Percentiles rank a stretch among this genome's conserved stretches.
Evolutionary conservation across 2,329 filamentous ascomycete species (phyloP).

Genomic region (Epichloe festucae): DNA sequence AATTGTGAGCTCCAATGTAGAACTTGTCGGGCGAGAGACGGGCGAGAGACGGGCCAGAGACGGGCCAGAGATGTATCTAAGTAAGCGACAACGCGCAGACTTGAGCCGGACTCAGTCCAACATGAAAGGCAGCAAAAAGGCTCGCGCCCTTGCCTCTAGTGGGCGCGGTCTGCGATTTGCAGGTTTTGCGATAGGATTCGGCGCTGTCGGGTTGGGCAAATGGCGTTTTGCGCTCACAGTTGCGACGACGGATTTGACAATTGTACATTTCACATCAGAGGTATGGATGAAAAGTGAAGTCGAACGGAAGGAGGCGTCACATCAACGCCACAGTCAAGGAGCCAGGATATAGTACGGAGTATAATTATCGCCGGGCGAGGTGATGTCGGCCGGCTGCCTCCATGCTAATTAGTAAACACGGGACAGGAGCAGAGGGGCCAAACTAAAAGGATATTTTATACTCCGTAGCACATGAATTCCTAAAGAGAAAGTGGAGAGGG

Average conservation of each 20-base stretch:
- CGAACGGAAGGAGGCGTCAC: background rate
- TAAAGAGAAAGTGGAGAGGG: background rate
- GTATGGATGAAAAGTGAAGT: background rate
- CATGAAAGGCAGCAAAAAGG: slow-evolving; percentile 1
- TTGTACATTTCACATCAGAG: background rate
- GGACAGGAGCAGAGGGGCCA: slow-evolving; percentile 6
- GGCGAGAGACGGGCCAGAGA: background rate
- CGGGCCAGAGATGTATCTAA: background rate
- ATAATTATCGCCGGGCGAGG: slow-evolving; percentile 9
- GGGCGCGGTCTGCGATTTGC: background rate
- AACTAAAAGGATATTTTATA: slow-evolving; percentile 13
- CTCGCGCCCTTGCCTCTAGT: background rate
- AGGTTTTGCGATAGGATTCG: background rate
- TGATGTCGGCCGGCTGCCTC: slow-evolving; percentile 9
- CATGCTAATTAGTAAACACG: slow-evolving; percentile 5
- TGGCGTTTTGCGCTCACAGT: background rate
- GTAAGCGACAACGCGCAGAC: slow-evolving; percentile 2
- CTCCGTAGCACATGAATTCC: background rate
- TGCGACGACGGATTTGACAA: background rate
- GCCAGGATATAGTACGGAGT: slow-evolving; percentile 1
- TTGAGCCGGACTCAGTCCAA: background rate
- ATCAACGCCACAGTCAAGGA: background rate
- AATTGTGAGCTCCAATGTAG: background rate
- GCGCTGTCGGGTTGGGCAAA: background rate
- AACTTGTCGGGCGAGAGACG: background rate